phyloP scores from a whole-genome alignment of 164 flowering plant genomes.

The Cinnamomum chago region DNA sequence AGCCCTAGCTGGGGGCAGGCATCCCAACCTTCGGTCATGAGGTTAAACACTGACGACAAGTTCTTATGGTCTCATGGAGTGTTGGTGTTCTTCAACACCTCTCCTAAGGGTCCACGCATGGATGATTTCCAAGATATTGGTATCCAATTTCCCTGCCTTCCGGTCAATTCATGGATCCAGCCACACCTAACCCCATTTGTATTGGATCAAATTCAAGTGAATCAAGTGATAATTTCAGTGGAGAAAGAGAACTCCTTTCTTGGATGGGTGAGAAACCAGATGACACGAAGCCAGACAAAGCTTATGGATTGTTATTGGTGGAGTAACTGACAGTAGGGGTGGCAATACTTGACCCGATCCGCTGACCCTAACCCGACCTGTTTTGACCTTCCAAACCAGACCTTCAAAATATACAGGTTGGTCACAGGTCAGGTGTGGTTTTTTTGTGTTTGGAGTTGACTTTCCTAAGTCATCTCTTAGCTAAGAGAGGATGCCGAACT shows the following conservation, averaged over 20 bases:
- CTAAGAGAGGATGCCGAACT: no score
- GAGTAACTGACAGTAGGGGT: no score
- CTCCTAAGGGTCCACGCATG: constrained; percentile 88
- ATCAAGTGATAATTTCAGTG: constrained; percentile 50
- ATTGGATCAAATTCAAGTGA: constrained; percentile 48
- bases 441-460: no score
- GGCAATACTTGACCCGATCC: no score
- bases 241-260: constrained; percentile 23
- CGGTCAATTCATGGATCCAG: constrained; percentile 29
- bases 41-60: constrained; percentile 44
- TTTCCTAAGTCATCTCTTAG: no score
- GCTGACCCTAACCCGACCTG: no score
- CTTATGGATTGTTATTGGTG: not conserved
- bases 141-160: constrained; percentile 49
- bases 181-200: constrained; percentile 60
- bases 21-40: constrained; percentile 63
- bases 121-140: constrained; percentile 68
- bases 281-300: not conserved
- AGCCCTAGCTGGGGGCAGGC: constrained; percentile 47
- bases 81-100: constrained; percentile 52
- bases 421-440: no score
- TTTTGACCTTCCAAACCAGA: no score
- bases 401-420: no score
- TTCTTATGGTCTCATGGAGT: constrained; percentile 26
- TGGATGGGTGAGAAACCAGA: not conserved